Percentiles rank a stretch among this genome's conserved stretches.
Evolutionary conservation across 805 yeast species (phyloP).

Genomic region (Cyberlindnera samutprakarnensis): DNA sequence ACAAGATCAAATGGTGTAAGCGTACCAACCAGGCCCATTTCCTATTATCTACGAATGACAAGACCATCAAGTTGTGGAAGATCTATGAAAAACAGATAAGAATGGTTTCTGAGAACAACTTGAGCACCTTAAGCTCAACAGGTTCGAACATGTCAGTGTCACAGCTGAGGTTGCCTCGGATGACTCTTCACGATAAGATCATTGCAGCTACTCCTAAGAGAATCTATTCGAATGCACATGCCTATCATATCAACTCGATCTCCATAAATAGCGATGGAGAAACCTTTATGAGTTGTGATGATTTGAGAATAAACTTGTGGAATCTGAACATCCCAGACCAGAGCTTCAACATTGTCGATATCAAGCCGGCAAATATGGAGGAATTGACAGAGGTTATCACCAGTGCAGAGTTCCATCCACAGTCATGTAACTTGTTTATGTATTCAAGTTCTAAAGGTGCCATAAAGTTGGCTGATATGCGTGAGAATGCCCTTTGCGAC

Average conservation of each 20-base stretch:
- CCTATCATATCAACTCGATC: constrained; percentile 95
- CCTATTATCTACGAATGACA: constrained; percentile 87
- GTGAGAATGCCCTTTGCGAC: constrained; percentile 92
- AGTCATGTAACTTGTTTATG: constrained; percentile 87
- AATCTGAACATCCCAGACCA: constrained; percentile 90
- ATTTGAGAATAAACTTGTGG: constrained; percentile 93
- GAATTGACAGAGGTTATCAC: constrained; percentile 97
- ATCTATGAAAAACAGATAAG: constrained; percentile 86
- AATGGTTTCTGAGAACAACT: constrained; percentile 86
- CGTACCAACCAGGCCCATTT: constrained; percentile 87
- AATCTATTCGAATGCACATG: constrained; percentile 92
- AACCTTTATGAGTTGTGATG: constrained; percentile 89
- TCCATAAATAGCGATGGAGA: constrained; percentile 94
- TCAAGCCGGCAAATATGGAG: constrained; percentile 97
- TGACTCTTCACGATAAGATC: constrained; percentile 90
- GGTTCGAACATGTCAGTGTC: constrained; percentile 24
- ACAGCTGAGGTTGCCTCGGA: constrained; percentile 70
- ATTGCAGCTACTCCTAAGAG: constrained; percentile 92
- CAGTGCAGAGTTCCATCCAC: constrained; percentile 93
- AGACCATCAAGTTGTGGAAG: constrained; percentile 98
- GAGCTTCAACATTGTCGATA: constrained; percentile 93
- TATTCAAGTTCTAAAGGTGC: constrained; percentile 94
- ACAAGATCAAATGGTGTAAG: constrained; percentile 93
- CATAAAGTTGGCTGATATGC: constrained; percentile 92
- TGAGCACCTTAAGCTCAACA: constrained; percentile 35